Conservation (phyloP, 129 eudicot species). For the Mikania micrantha region DNA sequence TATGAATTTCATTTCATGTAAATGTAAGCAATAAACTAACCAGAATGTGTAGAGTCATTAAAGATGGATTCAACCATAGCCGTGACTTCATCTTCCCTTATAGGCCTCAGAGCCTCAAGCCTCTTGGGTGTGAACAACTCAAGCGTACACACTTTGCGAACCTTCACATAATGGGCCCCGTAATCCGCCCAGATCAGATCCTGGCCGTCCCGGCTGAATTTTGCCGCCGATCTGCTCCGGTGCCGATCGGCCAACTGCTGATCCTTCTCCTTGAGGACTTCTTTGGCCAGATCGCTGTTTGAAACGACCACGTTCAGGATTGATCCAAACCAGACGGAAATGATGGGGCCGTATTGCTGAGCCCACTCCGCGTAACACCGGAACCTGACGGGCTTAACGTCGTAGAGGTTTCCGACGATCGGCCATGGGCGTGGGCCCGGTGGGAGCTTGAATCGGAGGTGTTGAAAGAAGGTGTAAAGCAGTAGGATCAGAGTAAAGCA, state of each 20-base stretch:
- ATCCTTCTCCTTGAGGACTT: conserved; percentile 63
- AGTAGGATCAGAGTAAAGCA: conserved; percentile 15
- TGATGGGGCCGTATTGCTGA: conserved; percentile 55
- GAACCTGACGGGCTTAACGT: conserved; percentile 58
- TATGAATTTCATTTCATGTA: no score
- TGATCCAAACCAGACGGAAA: conserved; percentile 74
- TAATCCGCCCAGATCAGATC: conserved; percentile 84
- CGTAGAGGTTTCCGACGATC: conserved; percentile 72
- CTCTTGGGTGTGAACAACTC: conserved; percentile 57
- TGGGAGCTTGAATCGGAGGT: conserved; percentile 59
- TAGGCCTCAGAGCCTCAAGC: conserved; percentile 60
- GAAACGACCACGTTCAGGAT: conserved; percentile 47
- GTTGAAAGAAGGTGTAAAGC: conserved; percentile 31
- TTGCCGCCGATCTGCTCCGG: conserved; percentile 53
- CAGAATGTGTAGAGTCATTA: conserved; percentile 38
- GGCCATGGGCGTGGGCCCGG: conserved; percentile 79
- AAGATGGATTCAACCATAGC: conserved; percentile 68
- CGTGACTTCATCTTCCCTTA: conserved; percentile 71
- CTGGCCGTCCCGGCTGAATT: conserved; percentile 55
- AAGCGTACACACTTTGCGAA: conserved; percentile 61
- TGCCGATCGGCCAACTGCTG: conserved; percentile 69
- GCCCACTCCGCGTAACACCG: conserved; percentile 74
- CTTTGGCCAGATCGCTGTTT: conserved; percentile 46
- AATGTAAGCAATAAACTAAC: conserved; percentile 7
- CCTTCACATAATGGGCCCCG: conserved; percentile 76